Evolutionary conservation across 2,329 filamentous ascomycete genomes (phyloP), one percentile per base, ranked within the genome.

Genomic region (Rhynchosporium agropyri): DNA sequence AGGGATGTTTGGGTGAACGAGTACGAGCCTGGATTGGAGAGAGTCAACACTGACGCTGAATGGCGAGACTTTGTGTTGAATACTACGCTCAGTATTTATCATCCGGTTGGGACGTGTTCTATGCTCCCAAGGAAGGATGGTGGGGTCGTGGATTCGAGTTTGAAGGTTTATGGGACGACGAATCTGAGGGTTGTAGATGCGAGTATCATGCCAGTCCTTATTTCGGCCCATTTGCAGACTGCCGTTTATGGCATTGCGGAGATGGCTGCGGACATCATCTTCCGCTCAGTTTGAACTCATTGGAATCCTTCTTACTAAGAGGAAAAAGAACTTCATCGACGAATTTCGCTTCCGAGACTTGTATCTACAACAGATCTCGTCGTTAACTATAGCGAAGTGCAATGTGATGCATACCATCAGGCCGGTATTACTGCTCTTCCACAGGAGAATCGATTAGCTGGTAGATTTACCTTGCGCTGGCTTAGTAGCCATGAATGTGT

Each of bases 221-320:
- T 65, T 1, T 56, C 61, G 2, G 66, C 61, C 13, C 65, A 71
- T 63, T 57, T 67, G 26, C 60, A 66, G 49, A 62, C 64, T 1
- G 58, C 61, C 4, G 66, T 69, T 3, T 71, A 71, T 62, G 68
- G 62, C 1, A 62, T 71, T 45, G 68, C 68, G 10, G 68, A 71
- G 53, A 68, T 60, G 62, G 69, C 63, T 4, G 68, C 69, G 3
- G 64, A 66, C 5, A 61, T 67, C 8, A 68, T 70, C 36, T 60
- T 63, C 29, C 51, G 10, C 2, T 26, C 36, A 4, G n/a, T 38
- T 1, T 40, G 38, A 26, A 46, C 20, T 20, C 20, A 20, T 20
- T 20, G 1, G 20, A 20, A 20, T 20, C 20, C 20, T 20, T 20
- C 20, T 20, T 20, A 20, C 20, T 20, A 20, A 20, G 20, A 20